Conservation (phyloP, 1,139 yeast species). For the Tardiomyces blankii region DNA sequence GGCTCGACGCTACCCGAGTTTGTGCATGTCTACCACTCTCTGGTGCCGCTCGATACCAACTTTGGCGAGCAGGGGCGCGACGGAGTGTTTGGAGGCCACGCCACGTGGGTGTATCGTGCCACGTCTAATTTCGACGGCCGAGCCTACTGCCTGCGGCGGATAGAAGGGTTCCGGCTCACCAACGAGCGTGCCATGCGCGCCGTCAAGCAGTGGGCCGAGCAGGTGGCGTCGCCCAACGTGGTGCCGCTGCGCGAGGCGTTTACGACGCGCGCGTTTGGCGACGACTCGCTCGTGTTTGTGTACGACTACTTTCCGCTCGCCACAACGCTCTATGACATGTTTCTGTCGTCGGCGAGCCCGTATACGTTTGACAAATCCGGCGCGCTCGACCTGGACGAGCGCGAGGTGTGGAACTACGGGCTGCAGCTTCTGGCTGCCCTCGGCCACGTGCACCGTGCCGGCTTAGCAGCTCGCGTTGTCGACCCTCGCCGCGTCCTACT, state of each 20-base stretch:
- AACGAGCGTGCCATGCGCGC: constrained; percentile 45
- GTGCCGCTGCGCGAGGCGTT: constrained; percentile 72
- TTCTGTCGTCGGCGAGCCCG: constrained; percentile 24
- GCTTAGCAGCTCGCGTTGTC: constrained; percentile 51
- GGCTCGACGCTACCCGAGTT: constrained; percentile 58
- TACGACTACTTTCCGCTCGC: constrained; percentile 64
- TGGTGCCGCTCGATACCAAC: constrained; percentile 66
- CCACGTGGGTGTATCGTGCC: constrained; percentile 65
- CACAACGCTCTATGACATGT: constrained; percentile 44
- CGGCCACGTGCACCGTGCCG: constrained; percentile 46
- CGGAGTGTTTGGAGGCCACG: constrained; percentile 50
- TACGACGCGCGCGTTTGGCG: constrained; percentile 80
- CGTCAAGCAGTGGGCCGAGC: constrained; percentile 42
- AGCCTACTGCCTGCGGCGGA: constrained; percentile 62
- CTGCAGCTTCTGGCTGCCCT: constrained; percentile 66
- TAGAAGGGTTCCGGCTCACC: constrained; percentile 50
- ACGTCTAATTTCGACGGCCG: constrained; percentile 71
- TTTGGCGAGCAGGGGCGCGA: neutral
- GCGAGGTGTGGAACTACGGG: constrained; percentile 62
- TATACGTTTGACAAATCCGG: too few relatives aligned
- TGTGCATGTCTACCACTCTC: constrained; percentile 74
- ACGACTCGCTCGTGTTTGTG: constrained; percentile 44
- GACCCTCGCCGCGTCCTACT: constrained; percentile 62
- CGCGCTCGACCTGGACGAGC: constrained; percentile 37
- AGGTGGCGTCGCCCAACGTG: constrained; percentile 43